Evolutionary conservation across 2,329 filamentous ascomycete species (phyloP).

Genomic region (Aaosphaeria pasadenensis): DNA sequence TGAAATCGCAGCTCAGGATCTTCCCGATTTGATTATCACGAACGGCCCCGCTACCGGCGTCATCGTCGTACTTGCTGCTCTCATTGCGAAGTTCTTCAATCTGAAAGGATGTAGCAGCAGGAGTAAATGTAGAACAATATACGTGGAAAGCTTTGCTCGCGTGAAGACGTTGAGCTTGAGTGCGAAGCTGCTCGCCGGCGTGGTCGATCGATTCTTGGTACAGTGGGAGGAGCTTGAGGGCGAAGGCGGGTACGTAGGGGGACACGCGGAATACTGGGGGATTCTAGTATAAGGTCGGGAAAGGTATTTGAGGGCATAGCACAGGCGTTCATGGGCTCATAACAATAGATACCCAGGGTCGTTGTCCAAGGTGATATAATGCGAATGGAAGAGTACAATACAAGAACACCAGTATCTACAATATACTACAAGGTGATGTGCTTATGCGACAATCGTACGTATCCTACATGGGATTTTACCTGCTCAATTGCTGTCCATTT

Average conservation of each 20-base stretch:
- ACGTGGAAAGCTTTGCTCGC: conserved; percentile 90
- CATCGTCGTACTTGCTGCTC: conserved; percentile 62
- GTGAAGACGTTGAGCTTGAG: conserved; percentile 80
- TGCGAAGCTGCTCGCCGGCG: conserved; percentile 67
- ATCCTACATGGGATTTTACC: not conserved
- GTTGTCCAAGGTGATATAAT: not conserved
- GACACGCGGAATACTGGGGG: conserved; percentile 43
- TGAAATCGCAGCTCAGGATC: conserved; percentile 32
- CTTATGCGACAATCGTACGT: not conserved
- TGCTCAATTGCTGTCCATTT: not conserved
- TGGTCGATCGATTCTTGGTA: conserved; percentile 78
- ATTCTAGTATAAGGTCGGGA: conserved; percentile 33
- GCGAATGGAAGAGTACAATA: not conserved
- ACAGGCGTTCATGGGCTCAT: not conserved
- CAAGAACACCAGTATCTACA: not conserved
- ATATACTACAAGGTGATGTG: not conserved
- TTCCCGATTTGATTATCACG: conserved; percentile 74
- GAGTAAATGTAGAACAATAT: conserved; percentile 69
- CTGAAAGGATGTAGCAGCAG: conserved; percentile 34
- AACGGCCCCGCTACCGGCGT: conserved; percentile 90
- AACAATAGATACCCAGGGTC: no score
- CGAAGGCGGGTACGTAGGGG: conserved; percentile 18
- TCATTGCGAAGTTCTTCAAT: conserved; percentile 55
- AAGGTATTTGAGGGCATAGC: not conserved
- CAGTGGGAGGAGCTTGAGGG: conserved; percentile 69